Evolutionary conservation across 345 rosid genomes (phyloP), one percentile per base, ranked within the genome.

Genomic region (Ceriops tagal): DNA sequence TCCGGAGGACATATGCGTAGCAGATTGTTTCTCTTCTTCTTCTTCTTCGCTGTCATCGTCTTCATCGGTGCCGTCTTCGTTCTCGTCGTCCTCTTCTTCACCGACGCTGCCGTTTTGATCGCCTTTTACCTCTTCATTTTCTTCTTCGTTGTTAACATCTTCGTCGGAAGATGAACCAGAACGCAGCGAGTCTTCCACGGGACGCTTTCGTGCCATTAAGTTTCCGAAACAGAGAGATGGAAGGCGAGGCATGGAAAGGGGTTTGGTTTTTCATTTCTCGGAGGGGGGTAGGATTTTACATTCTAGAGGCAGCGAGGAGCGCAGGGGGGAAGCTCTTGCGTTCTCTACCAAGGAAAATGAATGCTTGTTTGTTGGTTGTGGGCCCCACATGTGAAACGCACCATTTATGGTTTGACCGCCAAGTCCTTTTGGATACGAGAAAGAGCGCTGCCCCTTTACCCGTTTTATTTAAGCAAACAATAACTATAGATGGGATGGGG

Each of bases 201-300:
- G 75, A 35, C 52, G 76, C 60, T 73, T 78, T 1, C 53, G 71
- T 58, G 73, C 71, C 86, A 83, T 80, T 19, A 27, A 35, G 35
- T 35, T 47, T 28, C 19, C 24, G 8, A 6, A 34, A 34, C 11
- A 6, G 24, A n/a, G 26, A 20, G 8, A 1, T 6, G 58, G 26
- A 10, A 8, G 3, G 21, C 4, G 27, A 0, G 22, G 55, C 6
- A 51, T 4, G 8, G 2, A 1, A 19, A 4, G 21, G 46, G 46
- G 1, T 10, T 10, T 1, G 0, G 15, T 15, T 39, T 10, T 11
- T 39, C 46, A 39, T 8, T 11, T 9, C 46, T 2, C 3, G 46
- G 46, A 2, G 46, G 10, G 46, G 46, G 3, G 15, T 10, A 37
- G 43, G 43, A 13, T 37, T 37, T 37, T 1, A 8, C 13, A 37